Conservation (phyloP, 176 grass and related monocot species). For the Carex pumila region DNA sequence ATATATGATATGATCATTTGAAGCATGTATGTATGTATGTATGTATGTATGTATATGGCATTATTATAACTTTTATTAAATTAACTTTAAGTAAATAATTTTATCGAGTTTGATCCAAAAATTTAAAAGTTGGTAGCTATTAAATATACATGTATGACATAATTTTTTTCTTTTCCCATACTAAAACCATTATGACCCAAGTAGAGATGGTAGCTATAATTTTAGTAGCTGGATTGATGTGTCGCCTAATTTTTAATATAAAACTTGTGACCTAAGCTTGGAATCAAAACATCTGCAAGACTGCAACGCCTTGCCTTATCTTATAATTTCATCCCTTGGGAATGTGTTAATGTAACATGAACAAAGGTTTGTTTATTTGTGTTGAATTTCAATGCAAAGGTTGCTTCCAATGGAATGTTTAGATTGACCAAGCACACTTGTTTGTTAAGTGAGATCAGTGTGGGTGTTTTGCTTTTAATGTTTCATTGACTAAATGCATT, state of each 20-base stretch:
- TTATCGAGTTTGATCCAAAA: background rate
- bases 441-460: slow-evolving; percentile 4
- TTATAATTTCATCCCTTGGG: background rate
- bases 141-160: background rate
- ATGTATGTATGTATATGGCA: background rate
- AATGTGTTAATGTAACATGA: slow-evolving; percentile 13
- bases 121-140: background rate
- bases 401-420: slow-evolving; percentile 30
- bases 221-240: slow-evolving; percentile 15
- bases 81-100: background rate
- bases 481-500: slow-evolving; percentile 10
- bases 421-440: slow-evolving; percentile 21
- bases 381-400: slow-evolving; percentile 22
- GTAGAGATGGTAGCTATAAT: background rate
- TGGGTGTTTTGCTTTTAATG: slow-evolving; percentile 20
- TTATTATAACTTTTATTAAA: background rate
- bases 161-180: background rate
- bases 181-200: slow-evolving; percentile 1
- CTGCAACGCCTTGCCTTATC: background rate
- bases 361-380: slow-evolving; percentile 15
- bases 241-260: slow-evolving; percentile 19
- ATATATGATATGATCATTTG: background rate
- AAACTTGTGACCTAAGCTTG: slow-evolving; percentile 24
- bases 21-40: background rate
- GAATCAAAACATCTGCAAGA: slow-evolving; percentile 22